phyloP scores from a whole-genome alignment of 306 rosid genomes.

The Hippophae tibetana region DNA sequence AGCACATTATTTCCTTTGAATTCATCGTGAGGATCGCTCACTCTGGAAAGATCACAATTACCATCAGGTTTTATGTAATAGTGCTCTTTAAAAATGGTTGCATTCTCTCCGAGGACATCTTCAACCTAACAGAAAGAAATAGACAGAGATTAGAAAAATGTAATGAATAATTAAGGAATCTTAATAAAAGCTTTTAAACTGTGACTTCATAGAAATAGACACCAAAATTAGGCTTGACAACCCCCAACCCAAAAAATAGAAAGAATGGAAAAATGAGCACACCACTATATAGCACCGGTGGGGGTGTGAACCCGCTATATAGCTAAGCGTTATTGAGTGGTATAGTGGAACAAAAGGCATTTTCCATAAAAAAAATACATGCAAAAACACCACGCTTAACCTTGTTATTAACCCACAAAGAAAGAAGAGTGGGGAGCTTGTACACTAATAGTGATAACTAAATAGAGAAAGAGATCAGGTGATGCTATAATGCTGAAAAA shows the following conservation, averaged over 20 bases:
- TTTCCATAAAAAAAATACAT: too few relatives aligned
- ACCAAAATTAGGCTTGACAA: too few relatives aligned
- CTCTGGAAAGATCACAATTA: slow-evolving; percentile 72
- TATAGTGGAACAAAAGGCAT: too few relatives aligned
- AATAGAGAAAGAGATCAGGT: slow-evolving; percentile 1
- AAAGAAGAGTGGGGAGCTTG: background rate
- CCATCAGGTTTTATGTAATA: slow-evolving; percentile 62
- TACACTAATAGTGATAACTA: background rate
- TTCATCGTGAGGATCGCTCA: slow-evolving; percentile 91
- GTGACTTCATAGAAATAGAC: too few relatives aligned
- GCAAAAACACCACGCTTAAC: too few relatives aligned
- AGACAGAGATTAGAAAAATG: slow-evolving; percentile 7
- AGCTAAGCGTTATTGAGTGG: too few relatives aligned
- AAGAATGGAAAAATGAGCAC: too few relatives aligned
- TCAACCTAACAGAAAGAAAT: slow-evolving; percentile 37
- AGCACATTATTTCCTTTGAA: slow-evolving; percentile 73
- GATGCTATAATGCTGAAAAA: background rate
- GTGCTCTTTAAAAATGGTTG: slow-evolving; percentile 65
- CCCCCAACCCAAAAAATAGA: too few relatives aligned
- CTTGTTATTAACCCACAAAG: background rate
- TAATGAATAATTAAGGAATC: background rate
- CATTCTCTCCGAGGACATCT: slow-evolving; percentile 76
- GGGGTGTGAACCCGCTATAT: too few relatives aligned
- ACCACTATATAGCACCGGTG: too few relatives aligned
- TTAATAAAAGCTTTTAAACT: background rate